phyloP scores from a whole-genome alignment of 2,329 filamentous ascomycete genomes.

The Mariannaea elegans region DNA sequence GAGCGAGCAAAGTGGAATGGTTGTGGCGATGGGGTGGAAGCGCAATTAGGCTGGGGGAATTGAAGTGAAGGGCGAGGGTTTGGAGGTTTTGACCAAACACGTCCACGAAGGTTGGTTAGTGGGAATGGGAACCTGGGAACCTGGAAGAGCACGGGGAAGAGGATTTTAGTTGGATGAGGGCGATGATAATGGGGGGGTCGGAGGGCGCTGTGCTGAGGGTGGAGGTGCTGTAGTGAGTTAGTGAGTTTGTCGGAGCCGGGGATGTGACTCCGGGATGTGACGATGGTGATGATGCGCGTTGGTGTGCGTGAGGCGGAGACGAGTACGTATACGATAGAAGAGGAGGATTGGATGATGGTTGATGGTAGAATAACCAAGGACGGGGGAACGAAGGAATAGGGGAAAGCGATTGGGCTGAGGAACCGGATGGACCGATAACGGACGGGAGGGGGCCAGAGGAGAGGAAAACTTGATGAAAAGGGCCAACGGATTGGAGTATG shows the following conservation, averaged over 20 bases:
- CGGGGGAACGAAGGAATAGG: not conserved
- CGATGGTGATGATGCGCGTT: conserved; percentile 18
- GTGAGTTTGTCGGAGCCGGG: conserved; percentile 5
- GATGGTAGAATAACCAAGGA: not conserved
- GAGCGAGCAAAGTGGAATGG: not conserved
- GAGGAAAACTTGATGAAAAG: conserved; percentile 5
- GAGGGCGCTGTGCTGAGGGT: conserved; percentile 6
- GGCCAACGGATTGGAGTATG: conserved; percentile 7
- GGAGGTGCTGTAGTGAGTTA: conserved; percentile 12
- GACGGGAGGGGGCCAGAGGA: conserved; percentile 1
- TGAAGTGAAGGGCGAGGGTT: not conserved
- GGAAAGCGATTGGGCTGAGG: conserved; percentile 7
- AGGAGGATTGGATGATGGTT: not conserved
- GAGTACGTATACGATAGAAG: not conserved
- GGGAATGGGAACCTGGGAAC: not conserved
- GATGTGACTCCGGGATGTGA: conserved; percentile 23
- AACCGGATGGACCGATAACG: not conserved
- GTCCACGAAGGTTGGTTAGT: conserved; percentile 18
- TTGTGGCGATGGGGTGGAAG: not conserved
- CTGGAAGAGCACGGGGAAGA: conserved; percentile 9
- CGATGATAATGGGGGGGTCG: conserved; percentile 16
- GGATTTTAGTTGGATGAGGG: conserved; percentile 16
- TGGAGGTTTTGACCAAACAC: conserved; percentile 1
- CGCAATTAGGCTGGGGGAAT: not conserved
- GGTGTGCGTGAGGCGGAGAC: not conserved